Base-by-base conservation (phyloP, 2,329 filamentous ascomycete species). In the Juglanconis sp. region DNA sequence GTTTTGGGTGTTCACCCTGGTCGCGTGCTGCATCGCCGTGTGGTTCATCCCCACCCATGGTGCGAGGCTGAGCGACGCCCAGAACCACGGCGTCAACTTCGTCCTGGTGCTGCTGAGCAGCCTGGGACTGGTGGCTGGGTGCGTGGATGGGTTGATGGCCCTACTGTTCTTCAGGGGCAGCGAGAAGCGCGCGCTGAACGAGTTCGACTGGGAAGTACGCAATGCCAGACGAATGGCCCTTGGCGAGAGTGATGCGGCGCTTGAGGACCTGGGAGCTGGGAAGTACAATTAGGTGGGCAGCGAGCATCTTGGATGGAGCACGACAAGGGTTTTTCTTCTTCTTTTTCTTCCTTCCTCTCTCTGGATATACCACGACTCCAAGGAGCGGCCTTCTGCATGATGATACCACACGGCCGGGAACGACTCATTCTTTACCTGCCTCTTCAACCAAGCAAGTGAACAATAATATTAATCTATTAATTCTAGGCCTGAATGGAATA, bases 201-300 rank as follows among this genome's bases (percentile, higher is more conserved):
- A 99, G 77, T 98, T 98, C 75, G 87, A 95, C 71, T 97, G 92
- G 90, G 95, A 99, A 74, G 87, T 98, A 32, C 78, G 78, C 54
- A 93, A 90, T 70, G 88, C 88, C 11, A 87, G 77, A 64, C 75
- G 77, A 0, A 69, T 74, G 4, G 74, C 75, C 32, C 50, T 47
- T 3, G 60, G 50, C 7, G 61, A 57, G 24, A 31, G 15, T 17
- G 24, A 35, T 3, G 46, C 35, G 4, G 49, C n/a, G 3, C 35
- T 54, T 8, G 61, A 56, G 46, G 50, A 61, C 9, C 24, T 49
- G 24, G 34, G 38, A 6, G 51, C 9, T 9, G 31, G 31, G 32
- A 60, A 60, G 46, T 61, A 53, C 42, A 46, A 9, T 15, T 60
- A 34, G 42, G 15, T 44, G n/a, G 5, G 35, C 34, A 6, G 15